A percentile compares a stretch with the other conserved stretches of the same genome.
Evolutionary conservation across 306 rosid genomes (phyloP).

Genomic region (Glycine latifolia): DNA sequence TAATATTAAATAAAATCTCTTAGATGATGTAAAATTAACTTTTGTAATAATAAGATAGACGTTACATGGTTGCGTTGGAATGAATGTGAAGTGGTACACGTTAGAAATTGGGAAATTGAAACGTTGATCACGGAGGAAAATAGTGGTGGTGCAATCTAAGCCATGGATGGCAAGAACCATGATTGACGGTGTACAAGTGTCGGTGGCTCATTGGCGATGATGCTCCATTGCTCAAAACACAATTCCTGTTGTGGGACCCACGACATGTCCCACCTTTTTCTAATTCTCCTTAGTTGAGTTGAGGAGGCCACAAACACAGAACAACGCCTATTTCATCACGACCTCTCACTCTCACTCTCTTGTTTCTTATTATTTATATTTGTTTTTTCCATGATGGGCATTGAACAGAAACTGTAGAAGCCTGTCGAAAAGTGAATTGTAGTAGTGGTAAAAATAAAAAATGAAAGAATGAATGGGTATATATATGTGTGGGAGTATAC

Average conservation of each 20-base stretch:
- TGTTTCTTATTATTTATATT: not conserved
- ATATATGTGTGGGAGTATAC: not conserved
- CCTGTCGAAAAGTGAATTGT: conserved; percentile 2
- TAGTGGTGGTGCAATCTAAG: conserved; percentile 1
- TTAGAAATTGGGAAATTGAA: conserved; percentile 22
- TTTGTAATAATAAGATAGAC: not conserved
- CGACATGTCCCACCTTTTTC: not conserved
- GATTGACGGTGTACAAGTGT: conserved; percentile 50
- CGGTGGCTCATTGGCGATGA: conserved; percentile 48
- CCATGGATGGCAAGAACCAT: conserved; percentile 51
- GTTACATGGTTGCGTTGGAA: not conserved
- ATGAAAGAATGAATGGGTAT: not conserved
- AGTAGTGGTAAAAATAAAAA: not conserved
- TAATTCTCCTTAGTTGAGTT: not conserved
- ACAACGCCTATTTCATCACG: not conserved
- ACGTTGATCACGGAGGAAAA: conserved; percentile 69
- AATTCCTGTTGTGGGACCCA: conserved; percentile 39
- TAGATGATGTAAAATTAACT: too few species aligned
- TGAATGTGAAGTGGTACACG: not conserved
- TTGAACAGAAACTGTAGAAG: not conserved
- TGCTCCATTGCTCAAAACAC: conserved; percentile 17
- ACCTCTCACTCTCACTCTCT: not conserved
- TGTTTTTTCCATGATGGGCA: not conserved
- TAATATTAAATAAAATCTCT: too few species aligned
- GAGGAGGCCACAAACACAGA: conserved; percentile 19